Evolutionary conservation across 768 basidiomycete genomes (phyloP).

Genomic region (Pleurotus djamor): DNA sequence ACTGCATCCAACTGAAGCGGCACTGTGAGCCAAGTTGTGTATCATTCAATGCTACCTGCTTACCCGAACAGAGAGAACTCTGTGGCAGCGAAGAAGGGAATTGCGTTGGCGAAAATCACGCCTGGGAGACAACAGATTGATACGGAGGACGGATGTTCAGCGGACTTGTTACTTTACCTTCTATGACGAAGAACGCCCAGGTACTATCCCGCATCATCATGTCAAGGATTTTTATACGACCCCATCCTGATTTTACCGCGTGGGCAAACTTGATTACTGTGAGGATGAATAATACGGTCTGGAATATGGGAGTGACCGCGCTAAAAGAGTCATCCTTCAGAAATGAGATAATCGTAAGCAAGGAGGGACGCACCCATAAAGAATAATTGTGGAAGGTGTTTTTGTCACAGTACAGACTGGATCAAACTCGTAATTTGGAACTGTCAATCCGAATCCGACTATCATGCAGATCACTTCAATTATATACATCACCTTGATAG

Average conservation of each 20-base stretch:
- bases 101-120: neutral
- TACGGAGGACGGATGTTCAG: neutral
- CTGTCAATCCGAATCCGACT: constrained; percentile 22
- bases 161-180: constrained; percentile 22
- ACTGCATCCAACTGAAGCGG: neutral
- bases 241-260: constrained; percentile 32
- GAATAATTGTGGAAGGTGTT: constrained; percentile 22
- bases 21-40: neutral
- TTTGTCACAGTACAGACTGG: constrained; percentile 26
- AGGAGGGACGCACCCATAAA: constrained; percentile 26
- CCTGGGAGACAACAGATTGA: neutral
- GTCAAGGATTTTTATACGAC: constrained; percentile 32
- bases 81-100: neutral
- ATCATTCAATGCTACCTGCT: neutral
- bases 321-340: constrained; percentile 15
- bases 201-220: constrained; percentile 45
- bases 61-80: neutral
- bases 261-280: constrained; percentile 31
- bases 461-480: constrained; percentile 28
- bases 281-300: constrained; percentile 35
- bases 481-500: constrained; percentile 21
- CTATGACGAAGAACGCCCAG: constrained; percentile 37
- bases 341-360: neutral
- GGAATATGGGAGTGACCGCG: constrained; percentile 27
- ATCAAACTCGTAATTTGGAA: constrained; percentile 28